Evolutionary conservation across 1,139 yeast genomes (phyloP).

Genomic region (Kodamaea arcana): DNA sequence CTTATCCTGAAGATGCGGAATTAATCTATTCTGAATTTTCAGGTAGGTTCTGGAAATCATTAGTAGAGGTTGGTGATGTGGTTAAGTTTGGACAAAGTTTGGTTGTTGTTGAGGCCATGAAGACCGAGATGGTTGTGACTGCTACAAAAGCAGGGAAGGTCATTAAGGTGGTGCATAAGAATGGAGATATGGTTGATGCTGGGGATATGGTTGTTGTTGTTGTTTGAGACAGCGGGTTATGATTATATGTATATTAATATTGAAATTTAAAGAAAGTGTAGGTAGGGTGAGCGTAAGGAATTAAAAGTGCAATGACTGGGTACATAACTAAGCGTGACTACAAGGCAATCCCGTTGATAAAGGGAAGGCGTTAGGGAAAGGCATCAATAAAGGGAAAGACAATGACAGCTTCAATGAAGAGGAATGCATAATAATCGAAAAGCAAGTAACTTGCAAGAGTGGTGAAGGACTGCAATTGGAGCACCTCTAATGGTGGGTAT

Average conservation of each 20-base stretch:
- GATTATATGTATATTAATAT: background rate
- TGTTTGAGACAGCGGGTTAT: conserved; percentile 31
- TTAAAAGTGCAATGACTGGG: no score
- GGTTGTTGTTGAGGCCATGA: conserved; percentile 94
- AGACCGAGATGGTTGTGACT: conserved; percentile 88
- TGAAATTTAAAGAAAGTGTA: background rate
- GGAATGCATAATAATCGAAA: no score
- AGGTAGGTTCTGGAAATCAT: conserved; percentile 94
- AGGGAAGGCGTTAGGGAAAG: no score
- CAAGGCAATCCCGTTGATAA: no score
- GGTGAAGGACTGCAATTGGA: no score
- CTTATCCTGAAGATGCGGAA: conserved; percentile 70
- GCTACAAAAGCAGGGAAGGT: conserved; percentile 77
- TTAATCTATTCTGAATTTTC: conserved; percentile 89
- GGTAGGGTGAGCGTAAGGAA: background rate
- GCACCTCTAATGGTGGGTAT: no score
- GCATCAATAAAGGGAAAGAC: no score
- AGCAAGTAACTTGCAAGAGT: no score
- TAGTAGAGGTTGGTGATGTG: conserved; percentile 74
- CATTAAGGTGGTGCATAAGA: conserved; percentile 67
- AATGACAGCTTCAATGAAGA: no score
- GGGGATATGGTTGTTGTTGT: conserved; percentile 90
- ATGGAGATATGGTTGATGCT: conserved; percentile 95
- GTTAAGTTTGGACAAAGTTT: conserved; percentile 76
- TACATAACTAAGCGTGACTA: no score